Evolutionary conservation across 495 filamentous ascomycete genomes (phyloP).

Genomic region (Penicillium diatomitis): DNA sequence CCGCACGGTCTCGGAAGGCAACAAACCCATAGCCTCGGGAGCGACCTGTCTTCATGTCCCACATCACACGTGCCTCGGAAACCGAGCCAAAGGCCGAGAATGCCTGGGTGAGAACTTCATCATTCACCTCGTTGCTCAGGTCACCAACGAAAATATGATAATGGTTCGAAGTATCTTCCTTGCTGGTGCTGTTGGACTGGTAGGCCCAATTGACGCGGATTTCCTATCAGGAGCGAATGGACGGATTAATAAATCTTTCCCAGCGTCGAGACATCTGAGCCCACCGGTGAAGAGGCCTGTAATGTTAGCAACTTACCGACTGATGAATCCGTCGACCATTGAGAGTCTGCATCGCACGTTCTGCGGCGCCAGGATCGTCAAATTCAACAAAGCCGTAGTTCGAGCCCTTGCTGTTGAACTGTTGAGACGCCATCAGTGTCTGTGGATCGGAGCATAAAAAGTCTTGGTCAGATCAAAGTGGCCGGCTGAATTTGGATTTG

Average conservation of each 20-base stretch:
- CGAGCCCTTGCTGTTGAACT: slow-evolving; percentile 84
- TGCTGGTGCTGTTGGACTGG: slow-evolving; percentile 87
- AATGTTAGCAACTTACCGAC: slow-evolving; percentile 44
- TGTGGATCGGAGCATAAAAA: neutral
- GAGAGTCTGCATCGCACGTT: slow-evolving; percentile 92
- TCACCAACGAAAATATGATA: slow-evolving; percentile 99
- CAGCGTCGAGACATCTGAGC: neutral
- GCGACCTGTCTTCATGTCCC: slow-evolving; percentile 99
- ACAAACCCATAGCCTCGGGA: slow-evolving; percentile 98
- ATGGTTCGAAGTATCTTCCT: slow-evolving; percentile 97
- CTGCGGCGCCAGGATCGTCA: slow-evolving; percentile 92
- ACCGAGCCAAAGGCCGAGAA: slow-evolving; percentile 96
- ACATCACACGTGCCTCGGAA: slow-evolving; percentile 99
- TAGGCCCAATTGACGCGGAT: slow-evolving; percentile 99
- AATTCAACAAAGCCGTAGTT: slow-evolving; percentile 99
- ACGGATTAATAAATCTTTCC: neutral
- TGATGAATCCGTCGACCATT: slow-evolving; percentile 95
- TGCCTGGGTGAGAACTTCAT: slow-evolving; percentile 87
- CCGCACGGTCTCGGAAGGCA: slow-evolving; percentile 86
- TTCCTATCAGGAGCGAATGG: slow-evolving; percentile 50
- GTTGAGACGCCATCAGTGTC: slow-evolving; percentile 10
- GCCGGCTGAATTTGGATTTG: neutral
- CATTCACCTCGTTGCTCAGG: slow-evolving; percentile 97
- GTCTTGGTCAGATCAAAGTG: neutral
- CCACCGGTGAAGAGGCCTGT: neutral